Conservation (phyloP, 2,329 filamentous ascomycete genomes). For the Apiospora hydei region DNA sequence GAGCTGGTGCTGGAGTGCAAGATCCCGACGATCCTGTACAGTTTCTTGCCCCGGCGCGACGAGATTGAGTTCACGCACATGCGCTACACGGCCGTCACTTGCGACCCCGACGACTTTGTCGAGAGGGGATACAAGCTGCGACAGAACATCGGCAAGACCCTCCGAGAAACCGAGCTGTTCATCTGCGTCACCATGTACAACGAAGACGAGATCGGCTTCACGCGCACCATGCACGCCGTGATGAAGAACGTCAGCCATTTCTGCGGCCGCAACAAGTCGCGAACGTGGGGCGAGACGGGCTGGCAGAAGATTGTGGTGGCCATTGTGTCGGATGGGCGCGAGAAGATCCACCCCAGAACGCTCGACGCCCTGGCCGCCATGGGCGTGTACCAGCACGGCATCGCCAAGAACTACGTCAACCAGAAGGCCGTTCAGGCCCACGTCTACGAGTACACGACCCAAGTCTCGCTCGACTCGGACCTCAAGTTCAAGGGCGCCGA, state of each 20-base stretch:
- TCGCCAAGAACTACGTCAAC: constrained; percentile 98
- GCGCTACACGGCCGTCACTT: constrained; percentile 94
- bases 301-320: constrained; percentile 99
- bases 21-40: constrained; percentile 97
- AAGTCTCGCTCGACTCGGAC: constrained; percentile 93
- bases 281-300: constrained; percentile 97
- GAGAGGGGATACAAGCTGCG: constrained; percentile 89
- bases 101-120: constrained; percentile 88
- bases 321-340: constrained; percentile 91
- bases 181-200: constrained; percentile 99
- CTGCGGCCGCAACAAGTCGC: constrained; percentile 90
- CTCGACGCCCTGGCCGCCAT: constrained; percentile 94
- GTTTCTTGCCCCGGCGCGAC: constrained; percentile 90
- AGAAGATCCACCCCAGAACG: constrained; percentile 88
- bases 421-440: constrained; percentile 94
- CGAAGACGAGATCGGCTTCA: constrained; percentile 95
- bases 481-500: constrained; percentile 99
- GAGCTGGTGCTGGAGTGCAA: constrained; percentile 98
- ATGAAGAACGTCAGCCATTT: constrained; percentile 99
- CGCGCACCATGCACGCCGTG: constrained; percentile 93
- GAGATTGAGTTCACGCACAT: constrained; percentile 97
- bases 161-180: constrained; percentile 91
- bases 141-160: constrained; percentile 90
- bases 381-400: constrained; percentile 97
- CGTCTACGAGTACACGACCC: constrained; percentile 98